Evolutionary conservation across 2,329 filamentous ascomycete genomes (phyloP).

Genomic region (Calonectria crousiana): DNA sequence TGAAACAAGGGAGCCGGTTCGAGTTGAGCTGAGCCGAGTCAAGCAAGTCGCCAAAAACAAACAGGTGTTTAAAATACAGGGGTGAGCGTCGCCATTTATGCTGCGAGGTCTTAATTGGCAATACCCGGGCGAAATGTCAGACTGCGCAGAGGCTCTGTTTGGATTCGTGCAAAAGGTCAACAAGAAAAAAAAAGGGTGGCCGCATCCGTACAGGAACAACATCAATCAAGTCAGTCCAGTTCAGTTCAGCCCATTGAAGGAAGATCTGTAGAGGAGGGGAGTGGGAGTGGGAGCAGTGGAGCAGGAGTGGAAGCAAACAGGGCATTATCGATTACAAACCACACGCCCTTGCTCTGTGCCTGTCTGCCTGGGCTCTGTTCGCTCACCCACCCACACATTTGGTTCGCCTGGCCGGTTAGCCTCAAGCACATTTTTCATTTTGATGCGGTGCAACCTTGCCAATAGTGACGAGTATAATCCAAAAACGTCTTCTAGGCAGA

Average conservation of each 20-base stretch:
- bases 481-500: conserved; percentile 10
- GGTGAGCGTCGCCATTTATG: conserved; percentile 5
- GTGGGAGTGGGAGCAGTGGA: conserved; percentile 5
- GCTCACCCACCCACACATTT: background rate
- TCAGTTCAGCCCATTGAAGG: conserved; percentile 2
- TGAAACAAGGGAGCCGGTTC: background rate
- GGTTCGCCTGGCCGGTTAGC: conserved; percentile 15
- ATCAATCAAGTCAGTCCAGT: conserved; percentile 18
- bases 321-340: conserved; percentile 12
- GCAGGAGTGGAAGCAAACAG: background rate
- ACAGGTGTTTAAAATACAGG: background rate
- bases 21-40: background rate
- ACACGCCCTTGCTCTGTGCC: conserved; percentile 17
- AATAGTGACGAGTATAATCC: background rate
- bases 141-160: background rate
- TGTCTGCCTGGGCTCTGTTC: conserved; percentile 4
- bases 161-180: background rate
- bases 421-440: background rate
- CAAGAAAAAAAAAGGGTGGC: conserved; percentile 18
- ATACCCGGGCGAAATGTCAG: background rate
- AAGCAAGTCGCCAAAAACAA: background rate
- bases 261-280: conserved; percentile 25
- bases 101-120: background rate
- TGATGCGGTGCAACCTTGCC: conserved; percentile 16
- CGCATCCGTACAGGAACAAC: conserved; percentile 26